Evolutionary conservation across 768 basidiomycete genomes (phyloP), one percentile per base, ranked within the genome.

Genomic region (Coprinopsis strossmayeri): DNA sequence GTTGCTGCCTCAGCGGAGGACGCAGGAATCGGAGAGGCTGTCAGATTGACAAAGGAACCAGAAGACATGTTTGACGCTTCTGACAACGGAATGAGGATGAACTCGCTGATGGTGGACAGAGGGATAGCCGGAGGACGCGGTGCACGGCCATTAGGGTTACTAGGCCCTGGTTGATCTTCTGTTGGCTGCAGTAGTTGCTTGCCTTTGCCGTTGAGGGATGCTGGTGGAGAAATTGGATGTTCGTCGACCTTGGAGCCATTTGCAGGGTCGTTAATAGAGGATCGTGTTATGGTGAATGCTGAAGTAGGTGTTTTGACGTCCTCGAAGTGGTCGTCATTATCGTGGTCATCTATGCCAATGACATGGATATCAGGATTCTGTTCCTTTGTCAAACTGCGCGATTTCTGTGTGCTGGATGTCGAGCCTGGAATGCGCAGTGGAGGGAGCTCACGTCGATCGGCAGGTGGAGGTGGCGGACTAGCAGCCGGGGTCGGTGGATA

Each of bases 271-370:
- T 32, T 32, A 11, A 18, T 28, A 17, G n/a, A n/a, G n/a, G n/a
- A n/a, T n/a, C n/a, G n/a, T n/a, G 49, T 49, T n/a, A 44, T 38
- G 21, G 58, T 37, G 57, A 68, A 48, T 5, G 74, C 66, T 11
- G 79, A 76, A 26, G 77, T 78, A 20, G 80, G 81, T 17, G 81
- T 80, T 53, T 82, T 82, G 15, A 77, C 79, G 53, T 82, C 80
- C 3, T 69, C 52, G 7, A 38, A n/a, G n/a, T 38, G 15, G 18
- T 42, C 40, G 21, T 42, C 40, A 72, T 20, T 70, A 64, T 30
- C 69, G 55, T 48, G 10, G 70, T 74, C n/a, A 70, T 69, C 40
- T 25, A 18, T 21, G 20, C 43, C 43, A 32, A 32, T 45, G 43
- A 28, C 18, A 45, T 45, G 58, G 17, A 61, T 55, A 20, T 61